Percentiles rank a stretch among this genome's conserved stretches.
phyloP scores from a whole-genome alignment of 2,329 filamentous ascomycete genomes.

The Curvularia sp. region DNA sequence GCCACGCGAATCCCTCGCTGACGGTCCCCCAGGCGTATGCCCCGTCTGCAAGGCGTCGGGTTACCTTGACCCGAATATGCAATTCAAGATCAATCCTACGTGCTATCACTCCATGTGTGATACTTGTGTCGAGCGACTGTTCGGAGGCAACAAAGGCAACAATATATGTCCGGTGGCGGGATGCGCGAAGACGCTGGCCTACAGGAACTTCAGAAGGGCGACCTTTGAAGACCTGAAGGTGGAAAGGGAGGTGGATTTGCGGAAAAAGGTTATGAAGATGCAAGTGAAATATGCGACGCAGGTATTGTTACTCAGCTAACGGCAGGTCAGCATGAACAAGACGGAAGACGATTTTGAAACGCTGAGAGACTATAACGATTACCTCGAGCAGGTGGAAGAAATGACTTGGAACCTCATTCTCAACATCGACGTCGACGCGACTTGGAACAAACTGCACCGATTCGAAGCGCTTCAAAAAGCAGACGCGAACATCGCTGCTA shows the following conservation, averaged over 20 bases:
- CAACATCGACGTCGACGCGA: constrained; percentile 70
- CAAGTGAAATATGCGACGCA: constrained; percentile 38
- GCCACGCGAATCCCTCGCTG: constrained; percentile 27
- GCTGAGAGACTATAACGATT: constrained; percentile 86
- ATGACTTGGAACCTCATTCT: constrained; percentile 87
- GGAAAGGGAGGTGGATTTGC: constrained; percentile 92
- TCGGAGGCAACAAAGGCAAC: constrained; percentile 75
- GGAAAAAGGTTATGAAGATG: constrained; percentile 73
- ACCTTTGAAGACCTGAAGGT: constrained; percentile 89
- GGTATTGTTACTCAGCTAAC: constrained; percentile 12
- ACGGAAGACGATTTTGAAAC: constrained; percentile 89
- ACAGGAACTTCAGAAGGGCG: constrained; percentile 81
- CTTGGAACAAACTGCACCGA: constrained; percentile 64
- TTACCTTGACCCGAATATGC: constrained; percentile 92
- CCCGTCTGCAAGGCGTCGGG: constrained; percentile 96
- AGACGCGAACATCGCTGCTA: constrained; percentile 54
- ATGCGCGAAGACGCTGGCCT: constrained; percentile 85
- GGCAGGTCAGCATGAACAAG: constrained; percentile 75
- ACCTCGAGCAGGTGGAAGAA: constrained; percentile 90
- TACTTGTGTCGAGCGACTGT: constrained; percentile 93
- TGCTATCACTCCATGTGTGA: constrained; percentile 99
- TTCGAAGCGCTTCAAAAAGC: constrained; percentile 77
- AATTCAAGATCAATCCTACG: constrained; percentile 95
- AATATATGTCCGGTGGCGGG: constrained; percentile 90
- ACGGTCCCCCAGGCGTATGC: constrained; percentile 72